phyloP scores from a whole-genome alignment of 176 grass and related monocot species.

The Oryza longistaminata region DNA sequence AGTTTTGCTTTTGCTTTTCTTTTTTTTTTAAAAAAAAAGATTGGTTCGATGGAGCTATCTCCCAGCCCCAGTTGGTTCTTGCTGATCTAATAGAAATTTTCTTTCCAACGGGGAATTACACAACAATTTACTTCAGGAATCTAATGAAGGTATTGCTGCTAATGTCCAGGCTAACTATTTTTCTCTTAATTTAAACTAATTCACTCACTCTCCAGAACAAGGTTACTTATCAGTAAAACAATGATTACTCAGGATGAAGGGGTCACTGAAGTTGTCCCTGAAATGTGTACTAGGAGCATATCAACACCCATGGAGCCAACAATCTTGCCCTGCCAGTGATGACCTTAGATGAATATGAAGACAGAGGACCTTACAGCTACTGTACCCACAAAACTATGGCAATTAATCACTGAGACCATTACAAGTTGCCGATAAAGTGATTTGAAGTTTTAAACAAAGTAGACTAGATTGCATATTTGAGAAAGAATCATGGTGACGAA shows the following conservation, averaged over 20 bases:
- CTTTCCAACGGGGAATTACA: conserved; percentile 85
- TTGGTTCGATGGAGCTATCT: conserved; percentile 93
- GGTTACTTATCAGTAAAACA: conserved; percentile 5
- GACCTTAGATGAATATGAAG: conserved; percentile 26
- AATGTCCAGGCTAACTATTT: conserved; percentile 13
- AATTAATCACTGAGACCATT: conserved; percentile 16
- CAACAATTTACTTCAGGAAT: conserved; percentile 83
- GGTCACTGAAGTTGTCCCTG: conserved; percentile 54
- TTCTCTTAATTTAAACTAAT: conserved; percentile 12
- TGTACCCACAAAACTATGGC: not conserved
- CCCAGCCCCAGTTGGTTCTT: conserved; percentile 89
- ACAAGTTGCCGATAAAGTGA: conserved; percentile 38
- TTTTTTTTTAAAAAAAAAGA: conserved; percentile 43
- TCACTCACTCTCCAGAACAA: not conserved
- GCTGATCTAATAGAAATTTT: conserved; percentile 85
- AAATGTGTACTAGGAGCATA: conserved; percentile 63
- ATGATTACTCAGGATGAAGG: conserved; percentile 71
- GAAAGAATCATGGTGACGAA: conserved; percentile 25
- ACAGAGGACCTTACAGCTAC: conserved; percentile 22
- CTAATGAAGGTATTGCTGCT: conserved; percentile 61
- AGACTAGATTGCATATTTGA: not conserved
- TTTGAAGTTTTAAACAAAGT: conserved; percentile 9
- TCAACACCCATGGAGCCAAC: conserved; percentile 82
- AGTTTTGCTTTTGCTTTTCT: conserved; percentile 34
- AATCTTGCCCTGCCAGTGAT: conserved; percentile 76